phyloP scores from a whole-genome alignment of 2,329 filamentous ascomycete genomes.

The Fusarium concolor region DNA sequence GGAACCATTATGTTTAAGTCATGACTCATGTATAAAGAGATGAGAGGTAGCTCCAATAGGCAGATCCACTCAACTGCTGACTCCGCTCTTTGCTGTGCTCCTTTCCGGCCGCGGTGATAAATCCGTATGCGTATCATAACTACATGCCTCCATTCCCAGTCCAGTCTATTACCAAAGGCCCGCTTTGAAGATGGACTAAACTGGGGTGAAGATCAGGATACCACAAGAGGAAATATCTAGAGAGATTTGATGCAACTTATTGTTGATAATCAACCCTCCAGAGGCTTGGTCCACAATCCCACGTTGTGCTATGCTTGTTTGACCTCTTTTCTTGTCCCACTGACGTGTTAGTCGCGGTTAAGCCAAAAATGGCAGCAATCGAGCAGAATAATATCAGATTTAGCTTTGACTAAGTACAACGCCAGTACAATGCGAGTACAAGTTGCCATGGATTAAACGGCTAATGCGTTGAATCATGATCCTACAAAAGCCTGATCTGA shows the following conservation, averaged over 20 bases:
- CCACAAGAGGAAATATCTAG: conserved; percentile 35
- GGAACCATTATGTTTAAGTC: neutral
- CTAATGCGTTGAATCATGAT: conserved; percentile 15
- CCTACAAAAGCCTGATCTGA: neutral
- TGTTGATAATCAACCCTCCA: neutral
- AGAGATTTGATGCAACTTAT: conserved; percentile 25
- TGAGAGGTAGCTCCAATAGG: neutral
- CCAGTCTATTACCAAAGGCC: neutral
- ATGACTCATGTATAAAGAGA: neutral
- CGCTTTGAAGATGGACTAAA: neutral
- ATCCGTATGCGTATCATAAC: neutral
- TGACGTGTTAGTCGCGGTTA: conserved; percentile 18
- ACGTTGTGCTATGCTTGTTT: conserved; percentile 17
- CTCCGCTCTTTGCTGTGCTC: neutral
- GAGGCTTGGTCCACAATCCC: conserved; percentile 22
- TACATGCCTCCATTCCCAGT: neutral
- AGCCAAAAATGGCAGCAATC: conserved; percentile 30
- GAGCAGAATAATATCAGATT: conserved; percentile 13
- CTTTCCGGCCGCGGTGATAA: neutral
- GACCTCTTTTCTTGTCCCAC: conserved; percentile 6
- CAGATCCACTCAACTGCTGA: neutral
- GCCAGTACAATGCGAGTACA: no score
- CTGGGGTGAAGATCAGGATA: conserved; percentile 6
- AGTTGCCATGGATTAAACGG: conserved; percentile 6
- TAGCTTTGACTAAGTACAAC: conserved; percentile 11